A percentile compares a stretch with the other conserved stretches of the same genome.
Evolutionary conservation across 2,329 filamentous ascomycete species (phyloP).

Genomic region (Alternaria solani): DNA sequence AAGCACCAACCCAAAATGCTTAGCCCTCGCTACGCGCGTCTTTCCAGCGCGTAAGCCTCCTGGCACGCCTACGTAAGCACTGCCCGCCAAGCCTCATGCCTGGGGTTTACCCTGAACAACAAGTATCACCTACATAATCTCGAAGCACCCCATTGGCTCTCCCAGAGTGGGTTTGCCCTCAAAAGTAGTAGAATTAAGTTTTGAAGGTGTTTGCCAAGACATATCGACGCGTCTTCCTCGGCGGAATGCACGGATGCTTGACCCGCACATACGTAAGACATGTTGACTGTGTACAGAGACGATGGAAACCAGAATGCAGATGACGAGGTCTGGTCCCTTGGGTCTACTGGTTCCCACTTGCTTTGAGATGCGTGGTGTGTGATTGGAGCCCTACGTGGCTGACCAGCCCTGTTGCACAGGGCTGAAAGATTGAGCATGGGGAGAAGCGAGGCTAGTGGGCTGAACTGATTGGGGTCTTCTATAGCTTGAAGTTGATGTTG

Average conservation of each 20-base stretch:
- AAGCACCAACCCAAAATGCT: background rate
- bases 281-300: too few species aligned
- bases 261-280: slow-evolving; percentile 2
- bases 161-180: background rate
- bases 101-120: background rate
- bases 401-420: background rate
- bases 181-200: background rate
- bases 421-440: background rate
- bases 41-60: background rate
- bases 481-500: too few species aligned
- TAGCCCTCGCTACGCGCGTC: background rate
- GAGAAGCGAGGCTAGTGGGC: background rate
- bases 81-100: background rate
- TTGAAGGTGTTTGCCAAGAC: slow-evolving; percentile 1
- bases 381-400: slow-evolving; percentile 1
- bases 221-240: background rate
- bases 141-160: background rate
- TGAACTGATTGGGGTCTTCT: background rate
- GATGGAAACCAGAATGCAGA: background rate
- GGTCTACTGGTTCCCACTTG: background rate
- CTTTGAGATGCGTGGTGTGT: background rate
- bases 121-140: background rate
- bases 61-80: background rate
- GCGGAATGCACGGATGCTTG: background rate
- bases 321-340: background rate